phyloP scores from a whole-genome alignment of 306 rosid genomes.

The Spatholobus suberectus region DNA sequence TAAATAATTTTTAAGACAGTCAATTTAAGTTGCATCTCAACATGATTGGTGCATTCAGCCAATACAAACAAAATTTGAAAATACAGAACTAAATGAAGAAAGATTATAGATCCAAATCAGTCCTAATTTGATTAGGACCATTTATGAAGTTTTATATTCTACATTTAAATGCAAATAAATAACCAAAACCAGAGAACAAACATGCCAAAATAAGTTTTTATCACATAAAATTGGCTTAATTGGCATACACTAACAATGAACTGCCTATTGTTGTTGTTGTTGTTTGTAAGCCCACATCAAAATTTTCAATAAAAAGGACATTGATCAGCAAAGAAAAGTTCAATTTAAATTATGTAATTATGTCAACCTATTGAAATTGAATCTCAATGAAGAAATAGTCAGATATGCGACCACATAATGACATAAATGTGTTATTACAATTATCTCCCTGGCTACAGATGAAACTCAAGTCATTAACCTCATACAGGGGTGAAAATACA shows the following conservation, averaged over 20 bases:
- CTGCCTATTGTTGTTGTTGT: background rate
- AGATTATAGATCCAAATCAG: conserved; percentile 27
- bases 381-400: background rate
- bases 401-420: conserved; percentile 4
- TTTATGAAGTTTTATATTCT: conserved; percentile 19
- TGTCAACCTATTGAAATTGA: background rate
- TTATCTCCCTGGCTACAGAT: background rate
- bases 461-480: conserved; percentile 19
- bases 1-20: conserved; percentile 19
- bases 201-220: conserved; percentile 7
- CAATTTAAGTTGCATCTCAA: conserved; percentile 27
- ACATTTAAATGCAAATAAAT: conserved; percentile 26
- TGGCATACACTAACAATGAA: background rate
- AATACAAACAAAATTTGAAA: conserved; percentile 35
- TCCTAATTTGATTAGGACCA: conserved; percentile 24
- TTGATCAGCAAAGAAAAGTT: conserved; percentile 23
- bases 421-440: background rate
- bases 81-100: conserved; percentile 27
- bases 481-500: conserved; percentile 18
- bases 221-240: background rate
- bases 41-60: conserved; percentile 21
- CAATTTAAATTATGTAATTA: background rate
- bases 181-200: conserved; percentile 20
- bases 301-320: background rate
- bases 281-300: background rate